phyloP scores from a whole-genome alignment of 2,329 filamentous ascomycete genomes.

The Ilyonectria mors-panacis region DNA sequence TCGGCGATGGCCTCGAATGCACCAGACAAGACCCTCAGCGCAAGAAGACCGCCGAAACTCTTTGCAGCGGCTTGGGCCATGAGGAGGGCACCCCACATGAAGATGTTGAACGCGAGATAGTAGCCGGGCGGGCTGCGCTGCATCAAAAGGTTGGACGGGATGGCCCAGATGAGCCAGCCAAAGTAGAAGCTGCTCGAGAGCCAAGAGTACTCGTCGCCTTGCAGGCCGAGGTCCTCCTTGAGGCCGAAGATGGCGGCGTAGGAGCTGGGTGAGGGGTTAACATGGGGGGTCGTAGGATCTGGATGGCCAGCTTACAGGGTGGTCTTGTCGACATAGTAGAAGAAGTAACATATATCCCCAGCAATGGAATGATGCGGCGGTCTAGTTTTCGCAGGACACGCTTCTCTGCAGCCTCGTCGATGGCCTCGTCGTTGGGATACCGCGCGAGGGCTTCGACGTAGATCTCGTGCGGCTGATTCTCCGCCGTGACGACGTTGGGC shows the following conservation, averaged over 20 bases:
- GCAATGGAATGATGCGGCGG: conserved; percentile 54
- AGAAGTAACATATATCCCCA: conserved; percentile 60
- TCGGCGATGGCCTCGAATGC: conserved; percentile 72
- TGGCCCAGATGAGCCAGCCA: conserved; percentile 56
- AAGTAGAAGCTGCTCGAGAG: conserved; percentile 56
- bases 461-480: conserved; percentile 44
- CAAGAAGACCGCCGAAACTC: conserved; percentile 69
- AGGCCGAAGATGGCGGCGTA: conserved; percentile 78
- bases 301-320: conserved; percentile 56
- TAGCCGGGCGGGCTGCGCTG: conserved; percentile 53
- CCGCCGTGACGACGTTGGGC: conserved; percentile 14
- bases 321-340: conserved; percentile 63
- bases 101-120: conserved; percentile 63
- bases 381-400: conserved; percentile 56
- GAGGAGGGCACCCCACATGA: conserved; percentile 66
- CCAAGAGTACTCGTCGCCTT: conserved; percentile 70
- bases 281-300: too few relatives aligned
- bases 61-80: conserved; percentile 67
- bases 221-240: conserved; percentile 68
- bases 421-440: conserved; percentile 56
- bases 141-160: conserved; percentile 51
- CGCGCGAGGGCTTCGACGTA: conserved; percentile 54
- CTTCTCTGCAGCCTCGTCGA: conserved; percentile 53
- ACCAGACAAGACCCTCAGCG: conserved; percentile 72
- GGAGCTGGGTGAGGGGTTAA: conserved; percentile 48